Conservation (phyloP, 306 rosid species). For the Gynostemma pentaphyllum region DNA sequence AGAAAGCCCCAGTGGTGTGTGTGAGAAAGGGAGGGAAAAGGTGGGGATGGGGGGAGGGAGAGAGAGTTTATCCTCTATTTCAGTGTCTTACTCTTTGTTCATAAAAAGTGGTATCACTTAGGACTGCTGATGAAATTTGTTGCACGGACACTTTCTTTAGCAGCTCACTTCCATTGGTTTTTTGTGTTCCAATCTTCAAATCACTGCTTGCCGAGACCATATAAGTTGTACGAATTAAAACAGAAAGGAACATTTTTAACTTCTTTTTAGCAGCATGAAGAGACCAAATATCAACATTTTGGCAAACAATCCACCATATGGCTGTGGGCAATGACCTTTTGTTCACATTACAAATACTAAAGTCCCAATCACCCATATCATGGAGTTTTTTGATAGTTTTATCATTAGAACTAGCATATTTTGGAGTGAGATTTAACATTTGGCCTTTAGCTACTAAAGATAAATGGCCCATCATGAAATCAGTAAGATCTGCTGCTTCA, state of each 20-base stretch:
- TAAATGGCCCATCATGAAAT: constrained; percentile 56
- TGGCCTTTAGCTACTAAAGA: constrained; percentile 32
- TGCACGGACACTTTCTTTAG: constrained; percentile 39
- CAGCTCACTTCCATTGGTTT: constrained; percentile 20
- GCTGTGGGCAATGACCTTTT: constrained; percentile 53
- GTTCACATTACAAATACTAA: constrained; percentile 30
- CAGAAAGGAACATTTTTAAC: constrained; percentile 46
- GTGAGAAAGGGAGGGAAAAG: too few species aligned
- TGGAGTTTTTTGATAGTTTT: constrained; percentile 21
- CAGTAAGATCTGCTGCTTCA: constrained; percentile 64
- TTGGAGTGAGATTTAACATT: constrained; percentile 22
- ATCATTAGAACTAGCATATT: constrained; percentile 20
- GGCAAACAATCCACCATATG: constrained; percentile 75
- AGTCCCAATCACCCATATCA: constrained; percentile 45
- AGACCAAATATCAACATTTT: constrained; percentile 71
- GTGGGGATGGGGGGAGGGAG: not conserved
- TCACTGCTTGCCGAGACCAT: constrained; percentile 25
- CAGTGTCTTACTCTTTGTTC: constrained; percentile 57
- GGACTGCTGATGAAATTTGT: constrained; percentile 54
- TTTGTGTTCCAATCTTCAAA: constrained; percentile 19
- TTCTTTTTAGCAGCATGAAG: constrained; percentile 61
- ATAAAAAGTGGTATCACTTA: constrained; percentile 48
- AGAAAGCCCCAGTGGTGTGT: too few species aligned
- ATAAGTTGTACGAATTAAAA: constrained; percentile 46
- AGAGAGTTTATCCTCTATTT: not conserved